Percentiles rank a stretch among this genome's conserved stretches.
phyloP scores from a whole-genome alignment of 1,139 yeast genomes.

The Eremothecium cymbalariae region DNA sequence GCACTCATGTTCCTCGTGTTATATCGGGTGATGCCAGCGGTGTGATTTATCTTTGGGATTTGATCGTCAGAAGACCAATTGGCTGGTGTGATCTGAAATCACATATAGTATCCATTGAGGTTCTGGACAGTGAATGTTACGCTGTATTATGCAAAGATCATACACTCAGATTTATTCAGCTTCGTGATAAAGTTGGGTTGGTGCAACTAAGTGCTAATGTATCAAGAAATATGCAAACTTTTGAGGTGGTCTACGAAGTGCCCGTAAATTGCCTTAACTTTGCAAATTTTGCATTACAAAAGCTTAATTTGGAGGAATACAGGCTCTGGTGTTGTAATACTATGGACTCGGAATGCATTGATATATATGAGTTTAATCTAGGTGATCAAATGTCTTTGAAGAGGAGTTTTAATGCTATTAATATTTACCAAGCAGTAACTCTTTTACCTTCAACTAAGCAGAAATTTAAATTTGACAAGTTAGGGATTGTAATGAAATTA shows the following conservation, averaged over 20 bases:
- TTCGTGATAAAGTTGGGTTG: slow-evolving; percentile 2
- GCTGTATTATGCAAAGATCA: slow-evolving; percentile 26
- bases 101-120: slow-evolving; percentile 17
- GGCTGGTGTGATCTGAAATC: slow-evolving; percentile 9
- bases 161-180: slow-evolving; percentile 19
- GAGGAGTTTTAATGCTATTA: slow-evolving; percentile 18
- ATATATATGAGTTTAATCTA: slow-evolving; percentile 22
- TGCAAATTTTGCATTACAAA: slow-evolving; percentile 22
- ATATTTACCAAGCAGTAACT: slow-evolving; percentile 15
- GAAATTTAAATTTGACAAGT: slow-evolving; percentile 14
- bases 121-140: slow-evolving; percentile 10
- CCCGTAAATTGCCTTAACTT: slow-evolving; percentile 31
- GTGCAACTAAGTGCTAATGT: not conserved
- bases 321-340: slow-evolving; percentile 28
- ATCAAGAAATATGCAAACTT: not conserved
- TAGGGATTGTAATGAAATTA: slow-evolving; percentile 29
- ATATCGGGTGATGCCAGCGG: slow-evolving; percentile 28
- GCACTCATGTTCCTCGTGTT: slow-evolving; percentile 13
- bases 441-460: slow-evolving; percentile 6
- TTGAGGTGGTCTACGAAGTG: slow-evolving; percentile 20
- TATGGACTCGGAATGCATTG: slow-evolving; percentile 25
- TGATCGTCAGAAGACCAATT: slow-evolving; percentile 25
- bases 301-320: slow-evolving; percentile 9
- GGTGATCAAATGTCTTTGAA: slow-evolving; percentile 17
- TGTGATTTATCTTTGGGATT: slow-evolving; percentile 22